Percentiles rank a stretch among this genome's conserved stretches.
Evolutionary conservation across 495 filamentous ascomycete genomes (phyloP).

Genomic region (Penicillium cinerascens): DNA sequence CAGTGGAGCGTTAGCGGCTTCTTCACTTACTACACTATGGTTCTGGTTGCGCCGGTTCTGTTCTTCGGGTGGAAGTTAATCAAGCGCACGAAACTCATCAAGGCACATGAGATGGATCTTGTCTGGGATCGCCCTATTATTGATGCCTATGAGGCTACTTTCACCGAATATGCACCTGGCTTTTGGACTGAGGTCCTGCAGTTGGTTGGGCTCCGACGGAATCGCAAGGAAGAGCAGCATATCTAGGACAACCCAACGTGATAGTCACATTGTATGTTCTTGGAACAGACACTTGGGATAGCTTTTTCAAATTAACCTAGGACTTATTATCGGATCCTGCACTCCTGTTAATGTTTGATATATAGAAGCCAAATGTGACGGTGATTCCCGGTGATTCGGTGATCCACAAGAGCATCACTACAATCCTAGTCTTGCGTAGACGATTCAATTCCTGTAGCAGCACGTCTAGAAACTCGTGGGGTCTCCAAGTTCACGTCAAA

Average conservation of each 20-base stretch:
- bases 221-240: not conserved
- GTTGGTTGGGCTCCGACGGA: constrained; percentile 5
- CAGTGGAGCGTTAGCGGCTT: constrained; percentile 46
- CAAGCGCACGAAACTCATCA: constrained; percentile 48
- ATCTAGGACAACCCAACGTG: not conserved
- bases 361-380: too few relatives aligned
- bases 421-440: too few relatives aligned
- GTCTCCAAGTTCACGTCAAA: not conserved
- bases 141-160: constrained; percentile 21
- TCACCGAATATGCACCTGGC: constrained; percentile 7
- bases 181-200: constrained; percentile 12
- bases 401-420: too few relatives aligned
- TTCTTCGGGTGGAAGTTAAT: constrained; percentile 54
- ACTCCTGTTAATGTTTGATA: too few relatives aligned
- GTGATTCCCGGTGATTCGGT: too few relatives aligned
- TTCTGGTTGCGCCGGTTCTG: constrained; percentile 43
- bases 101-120: constrained; percentile 49
- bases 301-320: too few relatives aligned
- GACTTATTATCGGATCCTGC: too few relatives aligned
- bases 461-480: not conserved
- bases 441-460: not conserved
- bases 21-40: constrained; percentile 58
- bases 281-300: not conserved
- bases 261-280: not conserved
- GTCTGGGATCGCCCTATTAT: constrained; percentile 45